Evolutionary conservation across 164 flowering plant species (phyloP), one percentile per base, ranked within the genome.

Genomic region (Amborella trichopoda): DNA sequence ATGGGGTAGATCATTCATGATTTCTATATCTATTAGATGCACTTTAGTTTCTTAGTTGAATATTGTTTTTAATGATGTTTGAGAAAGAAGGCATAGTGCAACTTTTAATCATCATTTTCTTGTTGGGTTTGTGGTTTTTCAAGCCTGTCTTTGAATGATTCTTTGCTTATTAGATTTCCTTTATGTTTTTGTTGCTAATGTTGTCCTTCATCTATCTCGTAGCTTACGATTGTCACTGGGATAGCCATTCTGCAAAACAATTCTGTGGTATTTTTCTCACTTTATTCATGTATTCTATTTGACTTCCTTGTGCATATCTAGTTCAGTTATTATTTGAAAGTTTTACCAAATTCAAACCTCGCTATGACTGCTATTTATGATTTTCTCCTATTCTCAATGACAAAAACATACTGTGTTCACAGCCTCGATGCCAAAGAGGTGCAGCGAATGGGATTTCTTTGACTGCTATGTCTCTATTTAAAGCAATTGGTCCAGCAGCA

Each of bases 401-500:
- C 16, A 30, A 23, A 20, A 3, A 14, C 3, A 12, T 30, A 30
- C 23, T 20, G n/a, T 21, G 47, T 39, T 18, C 3, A 30, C 30
- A 60, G 64, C 26, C 53, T 9, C 95, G 83, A 60, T 50, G 75
- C 41, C 90, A 80, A 68, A 74, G 93, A 59, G 96, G 90, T 46
- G 84, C 84, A 33, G 94, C 90, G 9, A 81, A 85, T 71, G 91
- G 95, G 43, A 56, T 85, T 30, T 62, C 95, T 22, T 68, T 77
- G 83, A 89, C 94, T 3, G 64, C 56, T 5, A 67, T 72, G 95
- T 85, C 97, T 43, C 24, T 83, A 21, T 80, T 62, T 65, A 82
- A 75, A 64, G 79, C 83, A 24, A 18, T 43, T 45, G 97, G 95
- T 57, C 97, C 95, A 11, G 93, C 90, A 20, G 80, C 65, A 23